Conservation (phyloP, 345 rosid genomes). For the Brassica cretica region DNA sequence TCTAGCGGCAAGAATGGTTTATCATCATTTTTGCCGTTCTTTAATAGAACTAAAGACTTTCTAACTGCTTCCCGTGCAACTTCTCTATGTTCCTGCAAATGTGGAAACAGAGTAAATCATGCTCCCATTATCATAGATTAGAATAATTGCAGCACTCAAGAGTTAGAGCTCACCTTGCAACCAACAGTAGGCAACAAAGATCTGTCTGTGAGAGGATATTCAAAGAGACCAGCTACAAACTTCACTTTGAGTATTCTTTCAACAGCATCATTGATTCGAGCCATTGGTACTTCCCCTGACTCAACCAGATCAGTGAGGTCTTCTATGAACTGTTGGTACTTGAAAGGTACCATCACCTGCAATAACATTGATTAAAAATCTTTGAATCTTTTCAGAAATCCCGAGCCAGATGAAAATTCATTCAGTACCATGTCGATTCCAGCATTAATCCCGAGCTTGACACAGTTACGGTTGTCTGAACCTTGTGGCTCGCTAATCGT, state of each 20-base stretch:
- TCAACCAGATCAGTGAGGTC: conserved; percentile 57
- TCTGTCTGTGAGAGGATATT: conserved; percentile 69
- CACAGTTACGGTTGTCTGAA: conserved; percentile 59
- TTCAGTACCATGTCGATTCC: conserved; percentile 83
- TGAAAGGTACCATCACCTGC: conserved; percentile 85
- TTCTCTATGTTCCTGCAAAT: conserved; percentile 56
- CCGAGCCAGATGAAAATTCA: neutral
- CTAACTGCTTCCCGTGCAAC: conserved; percentile 80
- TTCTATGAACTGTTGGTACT: conserved; percentile 52
- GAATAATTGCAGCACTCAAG: neutral
- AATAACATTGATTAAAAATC: conserved; percentile 24
- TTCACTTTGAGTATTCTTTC: conserved; percentile 86
- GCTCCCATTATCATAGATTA: conserved; percentile 12
- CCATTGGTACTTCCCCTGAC: conserved; percentile 69
- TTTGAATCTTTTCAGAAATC: conserved; percentile 5
- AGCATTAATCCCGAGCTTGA: conserved; percentile 69
- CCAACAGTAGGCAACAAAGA: conserved; percentile 70
- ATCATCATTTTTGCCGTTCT: conserved; percentile 58
- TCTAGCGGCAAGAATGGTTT: conserved; percentile 63
- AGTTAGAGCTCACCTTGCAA: conserved; percentile 56
- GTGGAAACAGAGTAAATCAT: conserved; percentile 3
- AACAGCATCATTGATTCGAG: conserved; percentile 78
- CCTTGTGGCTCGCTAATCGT: conserved; percentile 61
- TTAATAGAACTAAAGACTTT: conserved; percentile 75
- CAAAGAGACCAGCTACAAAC: conserved; percentile 78